Conservation (phyloP, 2,329 filamentous ascomycete species). For the Knufia petricola region DNA sequence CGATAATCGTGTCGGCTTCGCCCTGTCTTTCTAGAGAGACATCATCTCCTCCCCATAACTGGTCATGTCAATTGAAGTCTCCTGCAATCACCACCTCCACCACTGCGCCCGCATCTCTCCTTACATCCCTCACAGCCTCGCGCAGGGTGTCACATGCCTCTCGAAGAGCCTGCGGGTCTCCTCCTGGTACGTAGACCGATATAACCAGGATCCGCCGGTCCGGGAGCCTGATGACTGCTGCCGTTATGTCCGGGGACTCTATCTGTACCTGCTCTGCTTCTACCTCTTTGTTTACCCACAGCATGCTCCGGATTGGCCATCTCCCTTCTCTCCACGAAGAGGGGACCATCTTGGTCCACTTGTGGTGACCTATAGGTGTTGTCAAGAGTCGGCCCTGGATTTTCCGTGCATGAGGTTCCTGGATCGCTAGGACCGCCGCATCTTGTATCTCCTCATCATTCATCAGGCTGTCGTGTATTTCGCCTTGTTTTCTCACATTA, state of each 20-base stretch:
- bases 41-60: too few relatives aligned
- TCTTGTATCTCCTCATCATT: background rate
- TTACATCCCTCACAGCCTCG: background rate
- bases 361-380: constrained; percentile 21
- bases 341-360: constrained; percentile 21
- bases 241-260: background rate
- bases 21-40: constrained; percentile 27
- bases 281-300: constrained; percentile 24
- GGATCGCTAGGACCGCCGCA: background rate
- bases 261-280: constrained; percentile 13
- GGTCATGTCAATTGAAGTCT: too few relatives aligned
- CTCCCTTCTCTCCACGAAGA: constrained; percentile 18
- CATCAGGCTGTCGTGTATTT: background rate
- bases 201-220: background rate
- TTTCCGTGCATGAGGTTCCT: background rate
- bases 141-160: background rate
- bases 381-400: constrained; percentile 17
- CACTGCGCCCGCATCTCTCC: background rate
- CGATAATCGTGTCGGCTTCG: constrained; percentile 30
- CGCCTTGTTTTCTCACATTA: background rate
- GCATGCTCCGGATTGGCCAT: constrained; percentile 24
- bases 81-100: too few relatives aligned
- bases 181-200: background rate
- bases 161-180: background rate
- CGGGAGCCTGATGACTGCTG: background rate